These are phyloP conservation scores for Sporobolomyces roseus DNA, from an alignment of 768 basidiomycete species.

Conservation along the genomic window DNA sequence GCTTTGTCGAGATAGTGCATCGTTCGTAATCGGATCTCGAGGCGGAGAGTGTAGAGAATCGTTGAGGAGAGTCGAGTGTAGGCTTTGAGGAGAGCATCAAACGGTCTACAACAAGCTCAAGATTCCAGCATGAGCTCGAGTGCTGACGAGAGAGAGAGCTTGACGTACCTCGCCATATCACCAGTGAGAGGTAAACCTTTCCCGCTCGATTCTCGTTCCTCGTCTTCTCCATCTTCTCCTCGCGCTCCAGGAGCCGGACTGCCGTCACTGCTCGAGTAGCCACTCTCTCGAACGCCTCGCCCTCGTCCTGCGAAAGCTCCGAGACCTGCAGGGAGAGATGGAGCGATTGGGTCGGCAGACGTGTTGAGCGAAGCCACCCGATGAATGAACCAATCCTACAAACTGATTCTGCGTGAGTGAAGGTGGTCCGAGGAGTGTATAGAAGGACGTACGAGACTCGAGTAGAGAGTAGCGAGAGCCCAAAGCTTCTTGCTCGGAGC, in stretches of 20 bases:
- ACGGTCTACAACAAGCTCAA: constrained; percentile 60
- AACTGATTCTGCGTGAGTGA: neutral
- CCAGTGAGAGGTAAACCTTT: constrained; percentile 67
- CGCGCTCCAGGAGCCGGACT: neutral
- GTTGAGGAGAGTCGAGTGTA: constrained; percentile 84
- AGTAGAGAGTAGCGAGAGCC: constrained; percentile 72
- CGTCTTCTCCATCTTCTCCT: neutral
- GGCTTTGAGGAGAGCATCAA: constrained; percentile 82
- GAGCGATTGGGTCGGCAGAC: neutral
- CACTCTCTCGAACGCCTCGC: constrained; percentile 22
- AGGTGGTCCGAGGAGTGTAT: neutral
- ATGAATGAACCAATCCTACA: constrained; percentile 76
- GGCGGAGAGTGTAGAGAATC: constrained; percentile 77
- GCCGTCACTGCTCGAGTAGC: constrained; percentile 23
- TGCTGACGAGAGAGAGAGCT: neutral
- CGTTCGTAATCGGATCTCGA: constrained; percentile 79
- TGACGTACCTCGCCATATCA: constrained; percentile 80
- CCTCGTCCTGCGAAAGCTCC: neutral
- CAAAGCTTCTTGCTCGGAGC: constrained; percentile 67
- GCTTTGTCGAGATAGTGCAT: constrained; percentile 76
- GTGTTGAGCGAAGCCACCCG: constrained; percentile 67
- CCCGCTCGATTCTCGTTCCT: neutral
- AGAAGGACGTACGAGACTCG: constrained; percentile 59
- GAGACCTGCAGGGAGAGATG: neutral
- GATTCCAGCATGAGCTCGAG: too few relatives aligned